Conservation (phyloP, 2,329 filamentous ascomycete species). For the Colletotrichum sp. region DNA sequence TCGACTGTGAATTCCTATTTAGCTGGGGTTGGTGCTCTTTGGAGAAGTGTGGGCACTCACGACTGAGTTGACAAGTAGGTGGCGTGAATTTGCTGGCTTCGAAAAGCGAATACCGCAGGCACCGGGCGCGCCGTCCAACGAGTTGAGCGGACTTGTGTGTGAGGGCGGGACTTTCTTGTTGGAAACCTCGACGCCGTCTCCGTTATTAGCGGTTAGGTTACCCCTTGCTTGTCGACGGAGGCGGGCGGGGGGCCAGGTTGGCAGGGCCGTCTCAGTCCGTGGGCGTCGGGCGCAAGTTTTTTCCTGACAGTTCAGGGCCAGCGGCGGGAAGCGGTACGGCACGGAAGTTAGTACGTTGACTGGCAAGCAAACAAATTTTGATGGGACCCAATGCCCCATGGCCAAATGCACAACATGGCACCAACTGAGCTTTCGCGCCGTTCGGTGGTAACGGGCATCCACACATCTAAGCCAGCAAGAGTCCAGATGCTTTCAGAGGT, state of each 20-base stretch:
- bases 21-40: not conserved
- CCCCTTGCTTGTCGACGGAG: conserved; percentile 12
- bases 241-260: not conserved
- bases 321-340: conserved; percentile 21
- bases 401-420: not conserved
- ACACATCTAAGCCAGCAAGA: not conserved
- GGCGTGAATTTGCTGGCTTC: not conserved
- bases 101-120: not conserved
- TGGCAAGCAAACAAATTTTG: conserved; percentile 20
- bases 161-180: not conserved
- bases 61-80: not conserved
- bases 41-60: not conserved
- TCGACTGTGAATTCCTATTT: not conserved
- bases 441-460: not conserved
- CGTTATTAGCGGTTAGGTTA: not conserved
- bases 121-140: not conserved
- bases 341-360: conserved; percentile 18
- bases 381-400: not conserved
- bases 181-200: not conserved
- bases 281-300: not conserved
- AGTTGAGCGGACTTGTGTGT: not conserved
- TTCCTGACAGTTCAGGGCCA: conserved; percentile 5
- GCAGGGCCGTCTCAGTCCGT: not conserved
- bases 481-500: not conserved
- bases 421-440: not conserved